Percentiles rank a stretch among this genome's conserved stretches.
Conservation (phyloP, 202 grass and related monocot species). For the Thinopyrum obtusiflorum region DNA sequence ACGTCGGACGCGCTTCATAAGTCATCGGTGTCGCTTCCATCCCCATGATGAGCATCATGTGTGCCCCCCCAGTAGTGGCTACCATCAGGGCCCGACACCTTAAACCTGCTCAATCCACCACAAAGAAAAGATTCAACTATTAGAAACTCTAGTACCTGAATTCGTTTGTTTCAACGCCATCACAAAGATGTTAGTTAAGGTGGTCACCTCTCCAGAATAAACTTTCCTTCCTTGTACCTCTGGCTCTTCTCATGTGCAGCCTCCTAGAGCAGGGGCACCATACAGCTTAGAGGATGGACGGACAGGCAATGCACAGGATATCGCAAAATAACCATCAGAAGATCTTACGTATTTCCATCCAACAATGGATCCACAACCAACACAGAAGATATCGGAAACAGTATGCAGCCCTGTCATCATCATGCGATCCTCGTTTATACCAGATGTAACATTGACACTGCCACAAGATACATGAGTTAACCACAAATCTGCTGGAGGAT, state of each 20-base stretch:
- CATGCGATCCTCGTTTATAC: constrained; percentile 87
- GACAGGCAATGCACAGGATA: constrained; percentile 17
- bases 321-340: constrained; percentile 11
- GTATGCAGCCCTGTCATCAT: constrained; percentile 97
- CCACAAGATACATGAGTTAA: constrained; percentile 29
- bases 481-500: constrained; percentile 15
- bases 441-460: constrained; percentile 88
- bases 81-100: constrained; percentile 73
- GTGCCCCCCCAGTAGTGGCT: constrained; percentile 55
- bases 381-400: constrained; percentile 95
- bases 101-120: constrained; percentile 52
- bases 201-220: constrained; percentile 84
- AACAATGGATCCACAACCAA: constrained; percentile 95
- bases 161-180: not conserved
- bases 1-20: constrained; percentile 33
- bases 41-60: constrained; percentile 46
- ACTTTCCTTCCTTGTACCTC: constrained; percentile 99
- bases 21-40: constrained; percentile 69
- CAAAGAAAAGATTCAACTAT: not conserved
- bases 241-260: constrained; percentile 68
- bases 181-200: not conserved
- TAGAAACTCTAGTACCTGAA: not conserved
- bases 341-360: constrained; percentile 99
- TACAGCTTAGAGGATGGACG: constrained; percentile 22
- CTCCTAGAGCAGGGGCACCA: constrained; percentile 49